Conservation (phyloP, 1,284 basidiomycete genomes). For the Cryptococcus amylolentus region DNA sequence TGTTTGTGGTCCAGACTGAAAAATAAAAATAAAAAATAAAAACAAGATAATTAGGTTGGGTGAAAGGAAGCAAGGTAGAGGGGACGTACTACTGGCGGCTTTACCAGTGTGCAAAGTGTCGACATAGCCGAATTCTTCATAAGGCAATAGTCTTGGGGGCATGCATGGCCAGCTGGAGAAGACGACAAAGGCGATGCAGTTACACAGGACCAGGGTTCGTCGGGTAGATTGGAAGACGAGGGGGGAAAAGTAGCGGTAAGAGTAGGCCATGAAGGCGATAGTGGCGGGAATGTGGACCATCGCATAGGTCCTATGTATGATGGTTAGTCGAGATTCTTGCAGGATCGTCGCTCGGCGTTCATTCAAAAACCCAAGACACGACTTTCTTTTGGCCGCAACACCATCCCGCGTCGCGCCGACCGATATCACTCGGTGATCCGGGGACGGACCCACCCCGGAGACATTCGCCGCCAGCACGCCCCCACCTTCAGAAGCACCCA, state of each 20-base stretch:
- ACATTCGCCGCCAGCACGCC: no score
- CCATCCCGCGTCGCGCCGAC: no score
- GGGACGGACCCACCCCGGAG: background rate
- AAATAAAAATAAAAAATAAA: no score
- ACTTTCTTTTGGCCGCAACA: no score
- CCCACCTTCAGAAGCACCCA: no score
- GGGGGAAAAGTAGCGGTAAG: conserved; percentile 36
- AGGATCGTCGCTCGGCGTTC: no score
- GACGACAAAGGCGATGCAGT: conserved; percentile 46
- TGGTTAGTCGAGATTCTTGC: background rate
- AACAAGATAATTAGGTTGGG: background rate
- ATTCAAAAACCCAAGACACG: no score
- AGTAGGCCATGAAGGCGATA: conserved; percentile 45
- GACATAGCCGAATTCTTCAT: conserved; percentile 33
- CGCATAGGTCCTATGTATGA: conserved; percentile 37
- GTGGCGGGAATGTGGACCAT: conserved; percentile 50
- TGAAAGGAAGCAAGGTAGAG: background rate
- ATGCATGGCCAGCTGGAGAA: conserved; percentile 49
- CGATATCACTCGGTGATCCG: background rate
- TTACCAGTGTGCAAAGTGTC: conserved; percentile 41
- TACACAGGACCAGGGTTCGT: conserved; percentile 45
- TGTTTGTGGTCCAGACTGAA: conserved; percentile 35
- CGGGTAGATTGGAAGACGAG: conserved; percentile 39
- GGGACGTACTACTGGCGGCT: conserved; percentile 31
- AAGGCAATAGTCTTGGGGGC: conserved; percentile 44